Conservation (phyloP, 2,329 filamentous ascomycete genomes). For the Colletotrichum paranaense region DNA sequence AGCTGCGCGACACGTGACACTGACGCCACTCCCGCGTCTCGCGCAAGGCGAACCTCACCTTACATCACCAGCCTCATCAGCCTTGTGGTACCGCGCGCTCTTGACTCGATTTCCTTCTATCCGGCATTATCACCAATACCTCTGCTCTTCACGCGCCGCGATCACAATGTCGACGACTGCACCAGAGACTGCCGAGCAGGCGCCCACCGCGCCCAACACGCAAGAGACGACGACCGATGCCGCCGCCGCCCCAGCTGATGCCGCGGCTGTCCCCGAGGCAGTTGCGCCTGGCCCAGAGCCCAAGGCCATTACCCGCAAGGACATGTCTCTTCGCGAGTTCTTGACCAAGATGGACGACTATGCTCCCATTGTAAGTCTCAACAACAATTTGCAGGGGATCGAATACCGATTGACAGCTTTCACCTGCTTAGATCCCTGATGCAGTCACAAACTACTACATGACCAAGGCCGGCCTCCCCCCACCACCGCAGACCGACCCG, state of each 20-base stretch:
- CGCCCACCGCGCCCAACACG: constrained; percentile 33
- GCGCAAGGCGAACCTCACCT: background rate
- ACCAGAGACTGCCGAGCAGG: constrained; percentile 45
- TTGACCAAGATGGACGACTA: constrained; percentile 98
- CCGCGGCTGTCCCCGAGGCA: constrained; percentile 48
- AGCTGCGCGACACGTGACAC: background rate
- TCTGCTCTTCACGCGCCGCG: background rate
- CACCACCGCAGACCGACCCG: constrained; percentile 88
- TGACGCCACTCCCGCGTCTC: background rate
- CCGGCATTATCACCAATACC: constrained; percentile 11
- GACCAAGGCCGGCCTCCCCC: constrained; percentile 92
- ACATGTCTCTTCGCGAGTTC: constrained; percentile 92
- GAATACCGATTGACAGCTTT: background rate
- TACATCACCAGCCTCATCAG: constrained; percentile 33
- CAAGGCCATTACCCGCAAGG: constrained; percentile 84
- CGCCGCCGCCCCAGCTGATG: constrained; percentile 4
- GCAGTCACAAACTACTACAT: constrained; percentile 99
- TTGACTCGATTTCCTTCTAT: background rate
- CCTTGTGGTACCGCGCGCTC: constrained; percentile 6
- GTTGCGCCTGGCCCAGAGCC: constrained; percentile 65
- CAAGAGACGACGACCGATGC: constrained; percentile 19
- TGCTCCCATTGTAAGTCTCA: constrained; percentile 85
- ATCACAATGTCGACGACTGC: constrained; percentile 49
- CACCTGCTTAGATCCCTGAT: constrained; percentile 83
- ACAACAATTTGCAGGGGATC: no score